Evolutionary conservation across 495 filamentous ascomycete species (phyloP).

Genomic region (Choiromyces venosus): DNA sequence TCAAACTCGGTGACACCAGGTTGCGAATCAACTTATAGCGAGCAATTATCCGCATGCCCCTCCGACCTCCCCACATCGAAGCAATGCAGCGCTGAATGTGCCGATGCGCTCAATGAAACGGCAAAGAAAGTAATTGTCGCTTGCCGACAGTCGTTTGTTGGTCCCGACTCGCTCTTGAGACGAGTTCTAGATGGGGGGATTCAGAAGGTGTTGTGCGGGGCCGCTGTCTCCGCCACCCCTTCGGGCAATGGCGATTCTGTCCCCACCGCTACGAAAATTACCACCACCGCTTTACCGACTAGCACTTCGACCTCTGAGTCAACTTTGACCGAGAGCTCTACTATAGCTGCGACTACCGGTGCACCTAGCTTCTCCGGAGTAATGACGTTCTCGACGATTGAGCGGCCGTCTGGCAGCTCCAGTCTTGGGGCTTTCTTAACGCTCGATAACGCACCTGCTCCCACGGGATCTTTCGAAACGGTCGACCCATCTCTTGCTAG

Average conservation of each 20-base stretch:
- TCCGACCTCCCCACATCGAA: conserved; percentile 13
- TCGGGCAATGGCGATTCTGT: background rate
- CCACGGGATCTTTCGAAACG: background rate
- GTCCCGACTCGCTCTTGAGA: conserved; percentile 21
- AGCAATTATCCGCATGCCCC: conserved; percentile 17
- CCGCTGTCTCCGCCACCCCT: background rate
- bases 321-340: background rate
- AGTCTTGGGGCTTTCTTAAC: background rate
- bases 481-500: background rate
- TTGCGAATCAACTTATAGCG: conserved; percentile 21
- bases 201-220: conserved; percentile 22
- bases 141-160: conserved; percentile 32
- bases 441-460: background rate
- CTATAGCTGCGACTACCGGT: background rate
- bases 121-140: conserved; percentile 13
- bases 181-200: conserved; percentile 27
- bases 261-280: background rate
- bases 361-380: conserved; percentile 14
- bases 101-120: conserved; percentile 11
- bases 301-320: background rate
- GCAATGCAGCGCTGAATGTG: conserved; percentile 15
- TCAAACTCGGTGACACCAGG: conserved; percentile 22
- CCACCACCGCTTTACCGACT: too few species aligned
- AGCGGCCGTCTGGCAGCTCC: background rate
- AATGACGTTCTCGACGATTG: conserved; percentile 14